A percentile compares a stretch with the other conserved stretches of the same genome.
phyloP scores from a whole-genome alignment of 441 rosid species.

The Rhodomyrtus psidioides region DNA sequence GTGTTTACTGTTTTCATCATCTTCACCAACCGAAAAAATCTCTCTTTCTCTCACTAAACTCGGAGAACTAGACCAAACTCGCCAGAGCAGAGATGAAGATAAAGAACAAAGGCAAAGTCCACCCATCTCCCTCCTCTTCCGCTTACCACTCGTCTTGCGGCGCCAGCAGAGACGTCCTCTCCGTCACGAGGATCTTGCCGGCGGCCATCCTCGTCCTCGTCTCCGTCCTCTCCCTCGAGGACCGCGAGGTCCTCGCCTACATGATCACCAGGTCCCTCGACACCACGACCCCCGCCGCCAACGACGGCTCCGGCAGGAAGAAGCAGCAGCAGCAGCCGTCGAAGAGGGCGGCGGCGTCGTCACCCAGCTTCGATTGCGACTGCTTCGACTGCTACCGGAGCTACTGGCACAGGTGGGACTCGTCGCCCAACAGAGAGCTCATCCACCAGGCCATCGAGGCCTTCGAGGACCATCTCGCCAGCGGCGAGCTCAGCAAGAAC shows the following conservation, averaged over 20 bases:
- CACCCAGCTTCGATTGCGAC: constrained; percentile 39
- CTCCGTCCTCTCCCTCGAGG: constrained; percentile 53
- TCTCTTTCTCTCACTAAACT: background rate
- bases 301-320: constrained; percentile 22
- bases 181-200: constrained; percentile 58
- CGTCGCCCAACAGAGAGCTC: constrained; percentile 66
- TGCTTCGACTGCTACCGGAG: constrained; percentile 79
- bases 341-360: background rate
- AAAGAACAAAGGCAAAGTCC: constrained; percentile 80
- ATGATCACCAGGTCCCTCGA: constrained; percentile 58
- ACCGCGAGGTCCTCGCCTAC: constrained; percentile 79
- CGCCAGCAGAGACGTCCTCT: constrained; percentile 5
- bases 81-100: constrained; percentile 34
- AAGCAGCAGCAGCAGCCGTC: background rate
- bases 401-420: constrained; percentile 88
- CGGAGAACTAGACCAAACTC: background rate
- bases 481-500: constrained; percentile 23
- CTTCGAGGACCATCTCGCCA: constrained; percentile 56
- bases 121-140: constrained; percentile 48
- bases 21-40: background rate
- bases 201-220: constrained; percentile 55
- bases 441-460: constrained; percentile 77
- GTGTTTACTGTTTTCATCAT: background rate
- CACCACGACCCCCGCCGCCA: constrained; percentile 15
- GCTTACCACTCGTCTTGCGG: background rate